Evolutionary conservation across 192 early-diverging fungal genomes (phyloP), one percentile per base, ranked within the genome.

Genomic region (Backusella westeae): DNA sequence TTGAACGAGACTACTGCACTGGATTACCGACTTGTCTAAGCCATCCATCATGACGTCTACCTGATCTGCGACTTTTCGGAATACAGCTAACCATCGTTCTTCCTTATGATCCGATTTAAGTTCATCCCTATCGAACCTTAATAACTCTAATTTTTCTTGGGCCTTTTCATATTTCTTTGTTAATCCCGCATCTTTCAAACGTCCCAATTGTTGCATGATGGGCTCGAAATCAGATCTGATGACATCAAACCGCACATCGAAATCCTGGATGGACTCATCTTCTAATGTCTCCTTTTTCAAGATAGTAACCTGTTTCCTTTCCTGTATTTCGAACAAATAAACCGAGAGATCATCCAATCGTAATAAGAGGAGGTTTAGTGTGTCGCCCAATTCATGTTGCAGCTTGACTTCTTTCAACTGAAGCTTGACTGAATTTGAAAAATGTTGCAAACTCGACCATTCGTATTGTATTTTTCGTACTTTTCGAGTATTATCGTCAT

Each of bases 21-120:
- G 89, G 17, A 71, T 39, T 29, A 87, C 83, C 1, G 85, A 83
- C 34, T 83, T 79, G 36, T 90, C 89, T 36, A 90, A 79, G 3
- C 82, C 83, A 63, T 90, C 87, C 72, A 90, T 88, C 89, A 90
- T 90, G 23, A 78, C 80, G 76, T 82, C 83, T n/a, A 87, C 87
- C 67, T 90, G 83, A 69, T 85, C 79, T 5, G 87, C 79, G 14
- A 87, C 85, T 42, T 87, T 84, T 26, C 85, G 85, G 76, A 90
- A 90, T 23, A 87, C 83, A 26, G 79, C 77, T n/a, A 87, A 78
- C 89, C 89, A 90, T 63, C 78, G 80, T 46, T 90, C 89, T 72
- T 90, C 89, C 63, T 90, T 90, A 29, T 87, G 75, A 38, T 90
- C 89, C 26, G 86, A 83, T 56, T 86, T 88, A 52, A 90, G 77